Conservation (phyloP, 805 yeast species). For the Wickerhamomyces bovis region DNA sequence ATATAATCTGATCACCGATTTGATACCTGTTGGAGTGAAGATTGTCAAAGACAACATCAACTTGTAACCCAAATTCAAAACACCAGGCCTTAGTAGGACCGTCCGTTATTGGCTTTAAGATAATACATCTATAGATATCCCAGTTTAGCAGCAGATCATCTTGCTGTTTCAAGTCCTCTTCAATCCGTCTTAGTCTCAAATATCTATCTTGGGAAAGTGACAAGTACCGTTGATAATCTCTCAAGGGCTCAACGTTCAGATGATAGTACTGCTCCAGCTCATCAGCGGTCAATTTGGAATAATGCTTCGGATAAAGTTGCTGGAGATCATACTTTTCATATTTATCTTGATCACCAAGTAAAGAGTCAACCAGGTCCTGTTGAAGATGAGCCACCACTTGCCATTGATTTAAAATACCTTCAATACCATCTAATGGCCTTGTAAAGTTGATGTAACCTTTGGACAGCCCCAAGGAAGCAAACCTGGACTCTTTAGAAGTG, state of each 20-base stretch:
- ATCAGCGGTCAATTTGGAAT: conserved; percentile 1
- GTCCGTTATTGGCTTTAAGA: conserved; percentile 2
- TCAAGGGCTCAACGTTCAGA: conserved; percentile 4
- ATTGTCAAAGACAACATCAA: conserved; percentile 2
- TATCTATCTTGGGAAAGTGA: conserved; percentile 1
- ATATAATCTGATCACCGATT: conserved; percentile 12
- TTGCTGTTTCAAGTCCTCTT: not conserved
- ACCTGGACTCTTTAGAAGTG: not conserved
- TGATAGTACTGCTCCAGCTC: conserved; percentile 2
- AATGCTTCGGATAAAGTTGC: conserved; percentile 7
- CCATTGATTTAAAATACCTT: conserved; percentile 10
- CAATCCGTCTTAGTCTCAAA: not conserved
- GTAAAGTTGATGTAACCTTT: conserved; percentile 5
- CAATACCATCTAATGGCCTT: conserved; percentile 3
- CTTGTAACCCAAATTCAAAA: conserved; percentile 8
- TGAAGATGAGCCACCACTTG: conserved; percentile 7
- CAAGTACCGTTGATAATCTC: not conserved
- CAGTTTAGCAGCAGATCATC: not conserved
- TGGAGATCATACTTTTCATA: conserved; percentile 1
- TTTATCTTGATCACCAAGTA: conserved; percentile 1
- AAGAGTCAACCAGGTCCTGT: not conserved
- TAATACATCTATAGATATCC: conserved; percentile 10
- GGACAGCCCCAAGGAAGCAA: conserved; percentile 4
- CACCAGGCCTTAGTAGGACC: conserved; percentile 8
- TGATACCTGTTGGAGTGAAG: not conserved